Percentiles rank a stretch among this genome's conserved stretches.
These are phyloP conservation scores for Incumbomyces lentus DNA, from an alignment of 2,329 filamentous ascomycete species.

Conservation along the genomic window DNA sequence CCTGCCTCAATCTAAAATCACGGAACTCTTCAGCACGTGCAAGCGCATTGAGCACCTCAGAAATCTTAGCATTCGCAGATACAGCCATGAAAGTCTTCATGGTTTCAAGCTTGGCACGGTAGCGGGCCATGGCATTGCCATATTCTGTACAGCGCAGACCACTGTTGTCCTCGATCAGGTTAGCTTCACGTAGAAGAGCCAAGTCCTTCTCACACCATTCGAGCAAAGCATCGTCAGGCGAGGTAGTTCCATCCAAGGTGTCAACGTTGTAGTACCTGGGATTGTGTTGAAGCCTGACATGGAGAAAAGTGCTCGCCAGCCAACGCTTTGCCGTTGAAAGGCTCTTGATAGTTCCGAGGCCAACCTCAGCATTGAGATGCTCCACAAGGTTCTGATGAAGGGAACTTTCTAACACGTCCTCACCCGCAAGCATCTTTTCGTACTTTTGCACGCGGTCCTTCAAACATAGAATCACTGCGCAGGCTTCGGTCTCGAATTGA, in stretches of 20 bases:
- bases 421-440: conserved; percentile 61
- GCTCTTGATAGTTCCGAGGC: conserved; percentile 60
- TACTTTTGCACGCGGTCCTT: conserved; percentile 56
- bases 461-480: conserved; percentile 70
- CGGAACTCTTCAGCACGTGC: conserved; percentile 62
- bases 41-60: conserved; percentile 59
- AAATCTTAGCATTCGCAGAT: conserved; percentile 49
- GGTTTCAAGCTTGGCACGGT: conserved; percentile 68
- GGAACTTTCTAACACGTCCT: conserved; percentile 65
- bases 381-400: conserved; percentile 71
- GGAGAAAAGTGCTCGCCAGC: conserved; percentile 68
- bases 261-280: conserved; percentile 60
- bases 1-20: conserved; percentile 58
- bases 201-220: conserved; percentile 63
- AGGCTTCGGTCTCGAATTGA: conserved; percentile 67
- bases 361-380: conserved; percentile 75
- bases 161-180: conserved; percentile 43
- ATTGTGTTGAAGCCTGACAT: conserved; percentile 61
- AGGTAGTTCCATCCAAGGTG: conserved; percentile 38
- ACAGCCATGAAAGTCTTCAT: conserved; percentile 62
- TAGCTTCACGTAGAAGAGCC: conserved; percentile 48
- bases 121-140: conserved; percentile 71
- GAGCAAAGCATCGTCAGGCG: conserved; percentile 55
- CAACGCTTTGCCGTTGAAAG: conserved; percentile 58
- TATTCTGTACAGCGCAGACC: conserved; percentile 57